Evolutionary conservation across 345 rosid species (phyloP), one percentile per base, ranked within the genome.

Genomic region (Acer saccharum): DNA sequence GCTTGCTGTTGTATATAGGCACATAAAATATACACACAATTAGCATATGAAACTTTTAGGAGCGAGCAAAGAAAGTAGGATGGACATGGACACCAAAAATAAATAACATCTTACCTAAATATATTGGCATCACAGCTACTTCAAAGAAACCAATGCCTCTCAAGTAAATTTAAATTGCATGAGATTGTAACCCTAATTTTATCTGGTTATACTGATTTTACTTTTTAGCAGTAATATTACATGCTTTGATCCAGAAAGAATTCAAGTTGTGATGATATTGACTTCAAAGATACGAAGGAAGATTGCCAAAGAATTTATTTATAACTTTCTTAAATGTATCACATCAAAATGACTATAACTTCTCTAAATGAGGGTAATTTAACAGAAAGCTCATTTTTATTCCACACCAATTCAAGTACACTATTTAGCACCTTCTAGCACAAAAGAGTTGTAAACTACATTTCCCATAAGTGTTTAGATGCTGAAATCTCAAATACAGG

Each of bases 251-350:
- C 55, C 43, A 23, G 13, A 23, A 61, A 25, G 23, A 48, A 21
- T 9, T 35, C 10, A 7, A 23, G 16, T 43, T 23, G 35, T 41
- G 20, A 21, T 4, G 6, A 41, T 11, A 54, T 41, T 18, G 17
- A 18, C 65, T n/a, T 62, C 21, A 62, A 11, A 63, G 39, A 25
- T 44, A 63, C 1, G 10, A 23, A 7, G 8, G 43, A 23, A 44
- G 60, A 21, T 50, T 29, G 64, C 27, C 27, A 8, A 17, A 43
- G 2, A 48, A 11, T 29, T 71, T 32, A 32, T 16, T 55, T 29
- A 18, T 29, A 71, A 17, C 32, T 63, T 73, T 73, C 41, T 73
- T 39, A 23, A 62, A 63, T 25, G 25, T 62, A 71, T 44, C 58
- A 41, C 7, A 46, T 43, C 23, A 43, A 61, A 48, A 27, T 44